Base-by-base conservation (phyloP, 129 eudicot species). In the Solidago caesia region DNA sequence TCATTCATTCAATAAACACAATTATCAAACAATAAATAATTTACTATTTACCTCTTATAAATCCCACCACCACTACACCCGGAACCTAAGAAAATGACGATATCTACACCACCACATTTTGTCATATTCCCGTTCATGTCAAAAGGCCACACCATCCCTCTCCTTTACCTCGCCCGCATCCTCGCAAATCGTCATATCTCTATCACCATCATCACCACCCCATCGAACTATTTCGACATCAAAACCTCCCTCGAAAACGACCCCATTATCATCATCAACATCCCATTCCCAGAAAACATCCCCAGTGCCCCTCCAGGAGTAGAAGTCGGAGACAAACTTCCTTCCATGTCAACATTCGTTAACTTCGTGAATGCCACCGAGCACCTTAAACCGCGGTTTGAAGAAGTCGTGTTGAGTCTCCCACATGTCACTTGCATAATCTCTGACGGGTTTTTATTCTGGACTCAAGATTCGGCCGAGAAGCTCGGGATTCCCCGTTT, bases 61-160 rank as follows among this genome's bases (percentile, higher is more conserved):
- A 33, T 65, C 6, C 61, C 70, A 48, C 44, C 75, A 59, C 27
- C 56, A 55, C 67, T 26, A 10, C 41, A 44, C 39, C 73, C 49
- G 5, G 2, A 56, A n/a, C 25, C 39, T 16, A 3, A 12, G 49
- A 61, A 43, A 51, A 45, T 48, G 68, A 6, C 73, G 14, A 80
- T 67, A 77, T 74, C 87, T 11, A 11, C 87, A 44, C 45, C 80
- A 9, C 81, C 78, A 15, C 92, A 87, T 67, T 68, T 89, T 26
- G 67, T 75, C n/a, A 42, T 89, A n/a, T 89, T 89, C 64, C 96
- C 92, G 2, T 89, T 89, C 87, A 84, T 89, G 89, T 48, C 96
- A 15, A 84, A 85, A 71, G 96, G 96, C 73, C 96, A 89, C 81
- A 85, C 83, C 79, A 87, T 79, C 81, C 96, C 96, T 42, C 87